Evolutionary conservation across 129 eudicot species (phyloP), one percentile per base, ranked within the genome.

Genomic region (Smallanthus sonchifolius): DNA sequence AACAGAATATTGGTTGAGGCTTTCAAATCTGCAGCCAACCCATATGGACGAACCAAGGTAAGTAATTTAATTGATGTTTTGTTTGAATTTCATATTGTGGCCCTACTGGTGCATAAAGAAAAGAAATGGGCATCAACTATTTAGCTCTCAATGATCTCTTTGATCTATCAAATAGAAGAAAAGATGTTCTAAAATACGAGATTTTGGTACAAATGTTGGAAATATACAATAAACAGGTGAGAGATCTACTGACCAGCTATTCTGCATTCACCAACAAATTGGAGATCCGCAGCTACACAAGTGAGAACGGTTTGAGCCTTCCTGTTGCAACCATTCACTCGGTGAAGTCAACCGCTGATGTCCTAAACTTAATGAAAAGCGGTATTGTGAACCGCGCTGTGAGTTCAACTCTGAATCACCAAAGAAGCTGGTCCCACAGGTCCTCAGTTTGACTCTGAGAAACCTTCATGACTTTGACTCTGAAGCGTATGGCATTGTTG

Each of bases 41-140:
- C 97, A 10, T 91, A 91, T 72, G 97, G 97, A 73, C 88, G 97
- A 55, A 91, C 97, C 45, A 91, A 91, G 92, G 97, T 91, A 82
- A n/a, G n/a, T 69, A 10, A 10, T 70, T 60, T 70, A 19, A 70
- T 55, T 70, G 60, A 44, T 77, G 62, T 40, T 86, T 15, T 37
- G 47, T 37, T 36, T 64, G 1, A 16, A 3, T 64, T 37, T 62
- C 10, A 1, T 86, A 91, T 96, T 85, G 75, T 75, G 97, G 97
- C 2, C 89, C 91, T 45, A 51, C 87, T 36, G 82, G 80, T 73
- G 90, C 87, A 79, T 81, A 84, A 49, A 52, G 79, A 30, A 86
- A 81, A 73, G 92, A 89, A 14, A 16, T 74, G 84, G 98, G 98
- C 17, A 86, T 92, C 78, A 87, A 85, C 79, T 87, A 87, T 79